Conservation (phyloP, 371 early-diverging fungal genomes). For the Saksenaea oblongispora region DNA sequence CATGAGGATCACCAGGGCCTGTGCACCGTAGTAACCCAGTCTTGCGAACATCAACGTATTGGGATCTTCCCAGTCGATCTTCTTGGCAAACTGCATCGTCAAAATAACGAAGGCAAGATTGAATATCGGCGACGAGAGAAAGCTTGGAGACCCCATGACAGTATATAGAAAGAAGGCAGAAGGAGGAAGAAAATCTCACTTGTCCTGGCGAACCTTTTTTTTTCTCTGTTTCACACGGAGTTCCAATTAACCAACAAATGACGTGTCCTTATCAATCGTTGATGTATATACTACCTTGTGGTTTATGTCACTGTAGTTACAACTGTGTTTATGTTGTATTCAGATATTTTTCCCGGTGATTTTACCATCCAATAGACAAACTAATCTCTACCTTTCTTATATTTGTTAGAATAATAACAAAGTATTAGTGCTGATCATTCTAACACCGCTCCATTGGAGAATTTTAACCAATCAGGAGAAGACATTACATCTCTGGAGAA, state of each 20-base stretch:
- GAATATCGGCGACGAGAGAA: slow-evolving; percentile 46
- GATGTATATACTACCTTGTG: no score
- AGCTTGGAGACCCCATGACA: slow-evolving; percentile 49
- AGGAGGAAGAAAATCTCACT: not conserved
- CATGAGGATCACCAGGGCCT: slow-evolving; percentile 57
- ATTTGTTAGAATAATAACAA: no score
- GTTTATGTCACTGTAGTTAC: no score
- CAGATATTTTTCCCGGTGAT: no score
- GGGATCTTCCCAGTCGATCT: slow-evolving; percentile 69
- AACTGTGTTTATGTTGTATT: no score
- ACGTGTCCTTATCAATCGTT: not conserved
- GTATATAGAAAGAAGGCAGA: not conserved
- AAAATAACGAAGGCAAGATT: slow-evolving; percentile 72
- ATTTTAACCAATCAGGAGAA: no score
- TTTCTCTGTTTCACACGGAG: not conserved
- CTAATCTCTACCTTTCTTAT: no score
- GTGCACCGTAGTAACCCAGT: slow-evolving; percentile 66
- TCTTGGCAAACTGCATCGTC: slow-evolving; percentile 73
- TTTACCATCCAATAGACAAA: no score
- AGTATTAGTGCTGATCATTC: no score
- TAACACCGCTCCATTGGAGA: no score
- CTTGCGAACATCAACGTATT: slow-evolving; percentile 62
- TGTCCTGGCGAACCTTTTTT: not conserved
- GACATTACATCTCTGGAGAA: no score
- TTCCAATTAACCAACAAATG: not conserved